Percentiles rank a stretch among this genome's conserved stretches.
phyloP scores from a whole-genome alignment of 2,329 filamentous ascomycete species.

The Mollisia scopiformis region DNA sequence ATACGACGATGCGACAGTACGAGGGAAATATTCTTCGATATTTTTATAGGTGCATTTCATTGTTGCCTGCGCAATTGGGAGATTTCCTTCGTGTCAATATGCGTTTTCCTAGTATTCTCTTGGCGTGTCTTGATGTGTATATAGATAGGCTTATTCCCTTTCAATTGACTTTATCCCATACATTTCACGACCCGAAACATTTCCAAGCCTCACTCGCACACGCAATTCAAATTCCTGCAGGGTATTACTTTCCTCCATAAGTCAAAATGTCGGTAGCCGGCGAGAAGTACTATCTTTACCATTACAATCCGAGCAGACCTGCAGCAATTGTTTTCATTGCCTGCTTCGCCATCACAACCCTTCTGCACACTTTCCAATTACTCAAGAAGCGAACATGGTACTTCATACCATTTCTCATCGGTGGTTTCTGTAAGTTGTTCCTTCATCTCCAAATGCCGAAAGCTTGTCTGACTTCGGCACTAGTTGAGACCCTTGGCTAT shows the following conservation, averaged over 20 bases:
- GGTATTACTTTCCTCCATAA: neutral
- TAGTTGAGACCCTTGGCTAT: constrained; percentile 45
- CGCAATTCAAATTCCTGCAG: neutral
- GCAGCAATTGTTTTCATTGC: constrained; percentile 46
- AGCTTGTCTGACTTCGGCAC: neutral
- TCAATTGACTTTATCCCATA: constrained; percentile 5
- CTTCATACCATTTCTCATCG: constrained; percentile 54
- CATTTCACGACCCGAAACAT: neutral
- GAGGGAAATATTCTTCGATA: neutral
- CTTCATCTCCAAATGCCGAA: constrained; percentile 2
- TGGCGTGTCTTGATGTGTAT: neutral
- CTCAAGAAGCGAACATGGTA: constrained; percentile 48
- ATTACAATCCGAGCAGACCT: constrained; percentile 49
- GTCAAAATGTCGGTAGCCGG: constrained; percentile 5
- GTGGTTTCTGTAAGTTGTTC: constrained; percentile 48
- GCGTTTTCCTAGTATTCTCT: neutral
- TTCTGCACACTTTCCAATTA: constrained; percentile 43
- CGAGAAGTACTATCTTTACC: constrained; percentile 41
- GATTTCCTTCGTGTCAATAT: neutral
- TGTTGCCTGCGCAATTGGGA: neutral
- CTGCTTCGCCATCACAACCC: constrained; percentile 43
- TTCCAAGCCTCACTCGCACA: neutral
- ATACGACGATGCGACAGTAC: constrained; percentile 1
- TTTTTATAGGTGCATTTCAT: neutral
- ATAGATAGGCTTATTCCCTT: constrained; percentile 4